These are phyloP conservation scores for Phytophthora colocasiae DNA, from an alignment of 352 stramenopile genomes.

Conservation along the genomic window DNA sequence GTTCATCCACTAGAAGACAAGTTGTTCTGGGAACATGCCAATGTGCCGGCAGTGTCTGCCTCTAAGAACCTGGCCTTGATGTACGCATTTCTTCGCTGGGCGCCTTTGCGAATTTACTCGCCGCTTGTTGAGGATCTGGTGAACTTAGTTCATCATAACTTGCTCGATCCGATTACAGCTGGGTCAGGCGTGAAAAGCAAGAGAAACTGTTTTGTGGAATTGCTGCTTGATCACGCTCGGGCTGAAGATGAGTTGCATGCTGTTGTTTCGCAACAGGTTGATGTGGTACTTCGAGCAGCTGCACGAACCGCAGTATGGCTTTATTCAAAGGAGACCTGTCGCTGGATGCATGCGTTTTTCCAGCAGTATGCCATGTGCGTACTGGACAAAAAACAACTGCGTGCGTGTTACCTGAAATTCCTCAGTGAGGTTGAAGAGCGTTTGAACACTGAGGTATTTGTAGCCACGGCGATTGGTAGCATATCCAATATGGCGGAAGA, in stretches of 20 bases:
- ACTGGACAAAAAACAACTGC: constrained; percentile 54
- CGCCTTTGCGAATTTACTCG: constrained; percentile 50
- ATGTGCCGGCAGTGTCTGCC: constrained; percentile 42
- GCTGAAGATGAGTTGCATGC: constrained; percentile 1
- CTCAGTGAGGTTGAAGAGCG: constrained; percentile 51
- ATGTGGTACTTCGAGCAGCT: constrained; percentile 50
- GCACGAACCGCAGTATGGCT: constrained; percentile 59
- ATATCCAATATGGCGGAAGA: constrained; percentile 65
- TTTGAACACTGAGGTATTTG: constrained; percentile 59
- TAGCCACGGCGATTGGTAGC: constrained; percentile 39
- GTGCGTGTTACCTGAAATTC: constrained; percentile 54
- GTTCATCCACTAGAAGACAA: constrained; percentile 46
- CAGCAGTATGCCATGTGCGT: constrained; percentile 35
- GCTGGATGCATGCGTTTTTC: constrained; percentile 57
- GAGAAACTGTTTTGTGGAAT: constrained; percentile 54
- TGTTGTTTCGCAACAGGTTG: constrained; percentile 37
- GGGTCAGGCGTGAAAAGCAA: constrained; percentile 24
- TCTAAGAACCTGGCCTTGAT: constrained; percentile 75
- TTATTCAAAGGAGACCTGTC: constrained; percentile 50
- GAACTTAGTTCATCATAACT: constrained; percentile 44
- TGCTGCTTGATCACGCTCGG: constrained; percentile 52
- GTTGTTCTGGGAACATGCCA: constrained; percentile 62
- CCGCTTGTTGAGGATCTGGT: constrained; percentile 61
- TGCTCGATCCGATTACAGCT: constrained; percentile 37
- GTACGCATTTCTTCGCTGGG: constrained; percentile 57